Evolutionary conservation across 352 stramenopile genomes (phyloP).

Genomic region (Pythium aristosporum): DNA sequence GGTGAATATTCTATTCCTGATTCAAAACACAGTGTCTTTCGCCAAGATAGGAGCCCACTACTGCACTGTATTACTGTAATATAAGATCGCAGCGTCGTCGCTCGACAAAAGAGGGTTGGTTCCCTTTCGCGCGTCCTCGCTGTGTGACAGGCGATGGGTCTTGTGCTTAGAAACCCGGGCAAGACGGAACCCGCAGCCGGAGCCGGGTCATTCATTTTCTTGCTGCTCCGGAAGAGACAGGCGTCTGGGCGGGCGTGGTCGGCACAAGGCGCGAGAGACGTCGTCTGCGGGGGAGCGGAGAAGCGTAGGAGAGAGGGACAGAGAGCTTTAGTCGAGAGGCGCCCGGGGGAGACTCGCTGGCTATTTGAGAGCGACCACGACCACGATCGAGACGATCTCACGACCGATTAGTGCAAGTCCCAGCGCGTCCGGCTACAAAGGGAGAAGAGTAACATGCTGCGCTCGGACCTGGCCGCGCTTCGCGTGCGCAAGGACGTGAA

Average conservation of each 20-base stretch:
- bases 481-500: slow-evolving; percentile 87
- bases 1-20: not conserved
- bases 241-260: not conserved
- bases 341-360: not conserved
- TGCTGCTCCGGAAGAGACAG: slow-evolving; percentile 3
- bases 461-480: slow-evolving; percentile 72
- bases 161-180: slow-evolving; percentile 11
- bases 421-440: not conserved
- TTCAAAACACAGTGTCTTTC: slow-evolving; percentile 9
- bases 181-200: slow-evolving; percentile 7
- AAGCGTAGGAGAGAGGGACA: not conserved
- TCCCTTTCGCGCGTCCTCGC: slow-evolving; percentile 1
- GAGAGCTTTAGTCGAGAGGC: not conserved
- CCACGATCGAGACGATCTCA: not conserved
- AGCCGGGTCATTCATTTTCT: slow-evolving; percentile 13
- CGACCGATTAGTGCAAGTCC: not conserved
- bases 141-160: slow-evolving; percentile 30
- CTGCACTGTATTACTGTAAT: not conserved
- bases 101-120: slow-evolving; percentile 19
- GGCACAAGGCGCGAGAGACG: not conserved
- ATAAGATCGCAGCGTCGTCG: not conserved
- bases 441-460: slow-evolving; percentile 38
- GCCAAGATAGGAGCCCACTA: too few species aligned
- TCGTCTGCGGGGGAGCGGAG: not conserved
- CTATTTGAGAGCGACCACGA: not conserved